A percentile compares a stretch with the other conserved stretches of the same genome.
Evolutionary conservation across 1,139 yeast species (phyloP).

Genomic region (Lodderomyces theae): DNA sequence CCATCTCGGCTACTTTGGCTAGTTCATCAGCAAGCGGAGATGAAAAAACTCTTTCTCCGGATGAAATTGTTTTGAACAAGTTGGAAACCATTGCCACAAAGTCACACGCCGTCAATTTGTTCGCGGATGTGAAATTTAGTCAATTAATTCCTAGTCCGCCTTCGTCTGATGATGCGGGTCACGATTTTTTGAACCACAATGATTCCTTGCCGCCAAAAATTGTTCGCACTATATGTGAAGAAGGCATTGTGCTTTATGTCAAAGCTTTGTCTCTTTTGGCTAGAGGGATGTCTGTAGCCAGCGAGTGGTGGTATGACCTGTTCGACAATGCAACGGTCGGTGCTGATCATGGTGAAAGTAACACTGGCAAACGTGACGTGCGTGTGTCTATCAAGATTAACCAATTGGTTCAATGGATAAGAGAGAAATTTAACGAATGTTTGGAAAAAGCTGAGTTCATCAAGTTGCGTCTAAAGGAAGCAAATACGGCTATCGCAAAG

Average conservation of each 20-base stretch:
- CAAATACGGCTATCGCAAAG: slow-evolving; percentile 29
- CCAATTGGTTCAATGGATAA: slow-evolving; percentile 86
- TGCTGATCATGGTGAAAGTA: background rate
- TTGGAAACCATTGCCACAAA: slow-evolving; percentile 82
- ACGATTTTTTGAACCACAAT: slow-evolving; percentile 36
- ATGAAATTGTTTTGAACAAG: slow-evolving; percentile 41
- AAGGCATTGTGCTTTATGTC: slow-evolving; percentile 80
- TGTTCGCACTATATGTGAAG: slow-evolving; percentile 66
- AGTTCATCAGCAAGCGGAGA: slow-evolving; percentile 11
- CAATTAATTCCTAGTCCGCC: slow-evolving; percentile 82
- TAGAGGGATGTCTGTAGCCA: slow-evolving; percentile 79
- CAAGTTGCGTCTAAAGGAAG: slow-evolving; percentile 53
- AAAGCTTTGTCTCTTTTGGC: slow-evolving; percentile 81
- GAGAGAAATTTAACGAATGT: slow-evolving; percentile 85
- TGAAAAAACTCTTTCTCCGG: slow-evolving; percentile 15
- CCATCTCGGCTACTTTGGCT: slow-evolving; percentile 19
- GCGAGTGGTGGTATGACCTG: slow-evolving; percentile 76
- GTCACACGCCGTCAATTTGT: slow-evolving; percentile 82
- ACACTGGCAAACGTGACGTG: slow-evolving; percentile 10
- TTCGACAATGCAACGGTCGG: slow-evolving; percentile 20
- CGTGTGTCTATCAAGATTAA: slow-evolving; percentile 51
- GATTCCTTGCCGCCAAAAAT: slow-evolving; percentile 59
- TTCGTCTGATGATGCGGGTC: slow-evolving; percentile 44
- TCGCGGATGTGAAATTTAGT: slow-evolving; percentile 87
- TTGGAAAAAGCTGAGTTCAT: slow-evolving; percentile 85